Conservation (phyloP, 768 basidiomycete genomes). For the Crepidotus variabilis region DNA sequence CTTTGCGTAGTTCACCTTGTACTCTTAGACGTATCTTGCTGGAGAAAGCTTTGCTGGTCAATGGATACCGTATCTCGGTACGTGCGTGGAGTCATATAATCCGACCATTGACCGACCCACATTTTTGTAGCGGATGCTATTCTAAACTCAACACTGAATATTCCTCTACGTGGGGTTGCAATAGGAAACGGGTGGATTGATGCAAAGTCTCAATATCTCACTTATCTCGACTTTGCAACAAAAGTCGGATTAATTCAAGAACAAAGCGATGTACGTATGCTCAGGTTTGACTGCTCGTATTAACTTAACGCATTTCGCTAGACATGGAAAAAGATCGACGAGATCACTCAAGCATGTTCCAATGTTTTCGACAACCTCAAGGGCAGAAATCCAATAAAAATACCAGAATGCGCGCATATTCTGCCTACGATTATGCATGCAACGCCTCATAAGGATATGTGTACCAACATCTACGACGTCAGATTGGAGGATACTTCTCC, state of each 20-base stretch:
- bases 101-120: constrained; percentile 1
- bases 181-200: constrained; percentile 99
- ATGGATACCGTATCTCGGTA: constrained; percentile 95
- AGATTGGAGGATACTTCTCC: constrained; percentile 83
- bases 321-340: constrained; percentile 60
- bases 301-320: constrained; percentile 21
- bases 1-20: constrained; percentile 2
- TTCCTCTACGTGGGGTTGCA: constrained; percentile 73
- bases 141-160: constrained; percentile 52
- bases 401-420: constrained; percentile 58
- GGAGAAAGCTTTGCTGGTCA: constrained; percentile 98
- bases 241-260: constrained; percentile 75
- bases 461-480: constrained; percentile 94
- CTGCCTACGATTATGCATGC: constrained; percentile 39
- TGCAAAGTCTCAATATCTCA: constrained; percentile 79
- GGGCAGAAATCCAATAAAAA: constrained; percentile 49
- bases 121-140: constrained; percentile 65
- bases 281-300: neutral
- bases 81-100: constrained; percentile 11
- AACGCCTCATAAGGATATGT: constrained; percentile 51
- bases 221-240: constrained; percentile 84
- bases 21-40: constrained; percentile 80
- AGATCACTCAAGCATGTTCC: constrained; percentile 58
- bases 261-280: constrained; percentile 54
- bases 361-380: constrained; percentile 38